Evolutionary conservation across 1,139 yeast species (phyloP).

Genomic region (Yamadazyma atlantica): DNA sequence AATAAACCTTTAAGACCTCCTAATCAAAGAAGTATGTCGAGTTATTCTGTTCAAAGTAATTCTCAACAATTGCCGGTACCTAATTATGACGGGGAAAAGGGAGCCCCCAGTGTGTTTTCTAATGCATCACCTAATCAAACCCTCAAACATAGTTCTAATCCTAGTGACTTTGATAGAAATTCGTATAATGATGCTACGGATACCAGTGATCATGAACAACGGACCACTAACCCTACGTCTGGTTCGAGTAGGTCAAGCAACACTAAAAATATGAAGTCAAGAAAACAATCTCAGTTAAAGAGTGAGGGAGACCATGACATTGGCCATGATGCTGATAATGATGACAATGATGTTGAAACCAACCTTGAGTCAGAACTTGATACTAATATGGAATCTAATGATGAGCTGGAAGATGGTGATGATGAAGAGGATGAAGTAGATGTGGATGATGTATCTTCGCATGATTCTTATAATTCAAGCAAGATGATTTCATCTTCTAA

Average conservation of each 20-base stretch:
- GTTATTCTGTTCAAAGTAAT: neutral
- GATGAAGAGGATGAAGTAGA: slow-evolving; percentile 30
- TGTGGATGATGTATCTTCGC: slow-evolving; percentile 32
- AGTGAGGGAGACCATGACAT: slow-evolving; percentile 2
- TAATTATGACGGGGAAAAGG: slow-evolving; percentile 6
- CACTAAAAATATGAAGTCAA: neutral
- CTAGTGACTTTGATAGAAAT: slow-evolving; percentile 10
- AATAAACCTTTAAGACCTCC: slow-evolving; percentile 13
- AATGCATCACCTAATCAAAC: slow-evolving; percentile 6
- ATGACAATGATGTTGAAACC: slow-evolving; percentile 4
- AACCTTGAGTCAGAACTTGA: slow-evolving; percentile 2
- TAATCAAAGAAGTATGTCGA: slow-evolving; percentile 8
- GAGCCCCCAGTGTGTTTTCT: slow-evolving; percentile 11
- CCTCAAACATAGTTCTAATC: slow-evolving; percentile 4
- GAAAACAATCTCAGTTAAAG: neutral
- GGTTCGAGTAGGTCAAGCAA: neutral
- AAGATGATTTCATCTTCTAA: slow-evolving; percentile 14
- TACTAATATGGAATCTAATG: slow-evolving; percentile 15
- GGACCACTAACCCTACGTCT: neutral
- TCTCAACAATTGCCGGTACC: neutral
- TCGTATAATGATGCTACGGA: slow-evolving; percentile 7
- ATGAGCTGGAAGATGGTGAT: slow-evolving; percentile 32
- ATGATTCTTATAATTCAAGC: slow-evolving; percentile 22
- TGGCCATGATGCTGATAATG: slow-evolving; percentile 7
- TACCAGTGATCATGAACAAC: slow-evolving; percentile 5